Base-by-base conservation (phyloP, 331 rosid species). In the Rhamnella rubrinervis region DNA sequence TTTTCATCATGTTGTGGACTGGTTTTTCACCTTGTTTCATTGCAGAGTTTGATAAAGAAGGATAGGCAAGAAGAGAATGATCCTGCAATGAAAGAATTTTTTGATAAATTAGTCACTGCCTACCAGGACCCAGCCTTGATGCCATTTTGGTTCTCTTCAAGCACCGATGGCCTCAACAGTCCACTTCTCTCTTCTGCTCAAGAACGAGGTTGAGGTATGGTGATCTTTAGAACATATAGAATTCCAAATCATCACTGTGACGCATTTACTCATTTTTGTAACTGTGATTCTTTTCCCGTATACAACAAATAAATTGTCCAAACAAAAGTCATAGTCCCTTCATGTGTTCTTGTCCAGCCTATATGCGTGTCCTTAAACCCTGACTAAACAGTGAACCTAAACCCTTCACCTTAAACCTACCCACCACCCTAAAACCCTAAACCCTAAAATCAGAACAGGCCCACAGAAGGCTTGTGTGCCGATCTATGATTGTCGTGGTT, bases 1-100 rank as follows among this genome's bases (percentile, higher is more conserved):
- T 15, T 70, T 46, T 23, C 11, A 39, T 52, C 35, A 59, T 50
- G 35, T 76, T 62, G 16, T 73, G 61, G 37, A 70, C 59, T 63
- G 59, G 40, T 65, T 66, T 79, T 70, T 71, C 50, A 23, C 23
- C 23, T 23, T 73, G 17, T 52, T 80, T 23, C 23, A 23, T 23
- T 75, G 19, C 88, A 91, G 96, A 80, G 81, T 85, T 84, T 91
- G 87, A 80, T 95, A 73, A 91, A 82, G 82, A 95, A 87, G 83
- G 99, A 95, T 59, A 87, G 86, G 77, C 85, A 83, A 69, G 92
- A 91, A 56, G 79, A 75, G 69, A 81, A 78, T 61, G 88, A 83
- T 71, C 52, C 85, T 44, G 53, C 76, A 40, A 85, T 95, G 89
- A 61, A 68, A 13, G 90, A 80, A 62, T 95, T 95, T 75, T 83